Evolutionary conservation across 1,284 basidiomycete species (phyloP).

Genomic region (Mycena citricolor): DNA sequence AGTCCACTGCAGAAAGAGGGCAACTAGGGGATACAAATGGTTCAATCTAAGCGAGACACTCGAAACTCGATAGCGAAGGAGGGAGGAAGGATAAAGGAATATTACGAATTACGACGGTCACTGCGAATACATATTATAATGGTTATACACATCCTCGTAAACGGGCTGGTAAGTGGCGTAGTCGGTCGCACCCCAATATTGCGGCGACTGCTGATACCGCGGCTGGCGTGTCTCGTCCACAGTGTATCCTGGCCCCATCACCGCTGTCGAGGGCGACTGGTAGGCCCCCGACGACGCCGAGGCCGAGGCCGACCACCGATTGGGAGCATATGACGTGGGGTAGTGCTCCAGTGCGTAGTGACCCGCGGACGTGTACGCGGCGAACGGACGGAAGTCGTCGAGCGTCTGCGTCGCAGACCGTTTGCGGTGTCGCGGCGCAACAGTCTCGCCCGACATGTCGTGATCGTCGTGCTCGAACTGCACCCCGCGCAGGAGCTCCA

Average conservation of each 20-base stretch:
- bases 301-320: conserved; percentile 50
- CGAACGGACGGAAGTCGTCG: conserved; percentile 17
- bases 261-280: conserved; percentile 56
- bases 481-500: conserved; percentile 69
- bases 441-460: too few species aligned
- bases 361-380: conserved; percentile 5
- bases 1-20: too few species aligned
- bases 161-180: too few species aligned
- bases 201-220: conserved; percentile 9
- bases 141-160: too few species aligned
- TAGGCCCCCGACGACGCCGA: conserved; percentile 30
- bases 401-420: conserved; percentile 37
- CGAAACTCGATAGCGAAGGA: too few species aligned
- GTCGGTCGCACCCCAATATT: too few species aligned
- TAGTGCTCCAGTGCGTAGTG: conserved; percentile 18
- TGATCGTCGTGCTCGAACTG: conserved; percentile 46
- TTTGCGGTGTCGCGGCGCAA: conserved; percentile 32
- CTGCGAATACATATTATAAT: too few species aligned
- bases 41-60: too few species aligned
- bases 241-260: conserved; percentile 69
- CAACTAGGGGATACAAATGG: too few species aligned
- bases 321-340: conserved; percentile 34
- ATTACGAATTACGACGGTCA: too few species aligned
- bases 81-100: too few species aligned
- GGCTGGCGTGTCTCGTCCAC: conserved; percentile 43